Evolutionary conservation across 306 rosid genomes (phyloP).

Genomic region (Rosa rugosa): DNA sequence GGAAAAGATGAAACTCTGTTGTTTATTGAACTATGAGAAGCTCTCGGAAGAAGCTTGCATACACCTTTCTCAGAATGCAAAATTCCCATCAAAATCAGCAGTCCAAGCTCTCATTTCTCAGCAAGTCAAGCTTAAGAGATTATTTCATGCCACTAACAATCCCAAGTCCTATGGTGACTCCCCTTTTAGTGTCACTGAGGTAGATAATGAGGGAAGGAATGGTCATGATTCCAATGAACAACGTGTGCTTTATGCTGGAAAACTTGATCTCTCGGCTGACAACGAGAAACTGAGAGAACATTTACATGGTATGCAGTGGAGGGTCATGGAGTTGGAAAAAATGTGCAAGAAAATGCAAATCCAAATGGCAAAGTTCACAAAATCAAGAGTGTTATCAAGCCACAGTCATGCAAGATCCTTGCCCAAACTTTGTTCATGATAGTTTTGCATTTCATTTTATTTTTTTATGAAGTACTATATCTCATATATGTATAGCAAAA

Average conservation of each 20-base stretch:
- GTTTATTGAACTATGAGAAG: constrained; percentile 67
- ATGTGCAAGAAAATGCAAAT: constrained; percentile 73
- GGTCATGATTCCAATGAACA: constrained; percentile 44
- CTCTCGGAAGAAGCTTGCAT: constrained; percentile 64
- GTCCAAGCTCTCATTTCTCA: constrained; percentile 58
- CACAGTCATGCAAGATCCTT: constrained; percentile 59
- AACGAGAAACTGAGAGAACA: constrained; percentile 60
- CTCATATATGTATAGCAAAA: constrained; percentile 40
- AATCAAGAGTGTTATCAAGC: constrained; percentile 54
- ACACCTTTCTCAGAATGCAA: constrained; percentile 62
- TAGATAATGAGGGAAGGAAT: constrained; percentile 38
- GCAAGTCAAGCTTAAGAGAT: constrained; percentile 61
- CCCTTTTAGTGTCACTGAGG: constrained; percentile 35
- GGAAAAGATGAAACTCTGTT: constrained; percentile 67
- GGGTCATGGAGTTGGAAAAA: constrained; percentile 87
- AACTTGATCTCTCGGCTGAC: constrained; percentile 51
- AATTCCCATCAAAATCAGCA: constrained; percentile 68
- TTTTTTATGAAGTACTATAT: constrained; percentile 2
- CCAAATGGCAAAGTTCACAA: constrained; percentile 72
- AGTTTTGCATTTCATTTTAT: constrained; percentile 15
- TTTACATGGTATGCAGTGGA: constrained; percentile 90
- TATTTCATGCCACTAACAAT: constrained; percentile 41
- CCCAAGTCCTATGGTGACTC: constrained; percentile 41
- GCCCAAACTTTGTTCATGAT: constrained; percentile 86
- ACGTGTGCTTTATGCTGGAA: constrained; percentile 55